Conservation (phyloP, 2,329 filamentous ascomycete species). For the Amauroascus verrucosus region DNA sequence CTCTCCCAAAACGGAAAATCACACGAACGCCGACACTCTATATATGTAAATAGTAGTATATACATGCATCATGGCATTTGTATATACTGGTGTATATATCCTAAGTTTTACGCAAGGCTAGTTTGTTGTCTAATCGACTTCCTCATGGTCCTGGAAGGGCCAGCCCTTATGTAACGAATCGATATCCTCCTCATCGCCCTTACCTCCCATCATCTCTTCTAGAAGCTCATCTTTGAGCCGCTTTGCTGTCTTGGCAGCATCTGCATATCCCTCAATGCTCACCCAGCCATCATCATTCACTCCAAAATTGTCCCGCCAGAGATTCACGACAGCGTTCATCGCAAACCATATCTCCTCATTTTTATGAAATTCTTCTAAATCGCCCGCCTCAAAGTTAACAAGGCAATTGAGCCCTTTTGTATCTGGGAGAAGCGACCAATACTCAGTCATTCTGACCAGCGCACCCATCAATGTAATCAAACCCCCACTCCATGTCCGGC, state of each 20-base stretch:
- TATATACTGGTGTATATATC: too few species aligned
- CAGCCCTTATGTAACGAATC: constrained; percentile 11
- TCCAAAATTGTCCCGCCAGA: constrained; percentile 12
- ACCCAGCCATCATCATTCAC: constrained; percentile 17
- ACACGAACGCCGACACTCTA: too few species aligned
- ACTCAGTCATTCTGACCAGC: constrained; percentile 12
- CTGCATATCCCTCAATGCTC: constrained; percentile 12
- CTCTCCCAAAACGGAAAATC: too few species aligned
- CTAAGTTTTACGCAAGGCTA: too few species aligned
- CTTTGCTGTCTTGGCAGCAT: constrained; percentile 8
- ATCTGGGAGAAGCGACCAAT: constrained; percentile 13
- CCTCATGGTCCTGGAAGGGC: constrained; percentile 13
- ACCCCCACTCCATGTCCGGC: constrained; percentile 14
- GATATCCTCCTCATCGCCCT: constrained; percentile 14
- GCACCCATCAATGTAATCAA: constrained; percentile 11
- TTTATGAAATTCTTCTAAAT: constrained; percentile 11
- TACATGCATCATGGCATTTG: too few species aligned
- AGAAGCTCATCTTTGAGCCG: constrained; percentile 11
- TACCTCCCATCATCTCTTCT: constrained; percentile 4
- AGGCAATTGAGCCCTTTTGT: constrained; percentile 10
- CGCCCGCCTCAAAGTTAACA: constrained; percentile 10
- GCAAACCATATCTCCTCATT: constrained; percentile 14
- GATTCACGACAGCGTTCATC: constrained; percentile 12
- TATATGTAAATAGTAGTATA: too few species aligned
- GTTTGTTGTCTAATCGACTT: constrained; percentile 8